A percentile compares a stretch with the other conserved stretches of the same genome.
These are phyloP conservation scores for Hysterangium stoloniferum DNA, from an alignment of 768 basidiomycete genomes.

Conservation along the genomic window DNA sequence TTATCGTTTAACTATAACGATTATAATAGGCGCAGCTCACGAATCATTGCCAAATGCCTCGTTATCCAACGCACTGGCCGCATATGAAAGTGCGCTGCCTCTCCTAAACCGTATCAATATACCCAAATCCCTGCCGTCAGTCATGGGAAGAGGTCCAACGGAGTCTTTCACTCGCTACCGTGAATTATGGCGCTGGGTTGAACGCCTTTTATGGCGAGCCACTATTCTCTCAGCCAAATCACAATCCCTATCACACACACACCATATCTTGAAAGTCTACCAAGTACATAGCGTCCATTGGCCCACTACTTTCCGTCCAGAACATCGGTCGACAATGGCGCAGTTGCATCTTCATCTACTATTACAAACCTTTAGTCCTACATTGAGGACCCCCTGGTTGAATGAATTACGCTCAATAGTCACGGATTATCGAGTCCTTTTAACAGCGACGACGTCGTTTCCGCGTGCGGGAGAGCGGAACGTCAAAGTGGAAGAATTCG, in stretches of 20 bases:
- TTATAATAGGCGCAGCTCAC: constrained; percentile 71
- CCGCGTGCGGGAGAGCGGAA: constrained; percentile 79
- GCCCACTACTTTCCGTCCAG: constrained; percentile 72
- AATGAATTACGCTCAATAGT: constrained; percentile 58
- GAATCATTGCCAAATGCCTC: constrained; percentile 51
- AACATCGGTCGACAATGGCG: constrained; percentile 63
- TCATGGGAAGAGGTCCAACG: constrained; percentile 33
- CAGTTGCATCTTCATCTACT: constrained; percentile 70
- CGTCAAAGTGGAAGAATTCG: constrained; percentile 71
- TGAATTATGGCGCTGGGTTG: constrained; percentile 83
- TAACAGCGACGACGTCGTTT: constrained; percentile 65
- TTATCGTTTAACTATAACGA: constrained; percentile 5
- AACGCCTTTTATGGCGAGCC: constrained; percentile 76
- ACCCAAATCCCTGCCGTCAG: constrained; percentile 22
- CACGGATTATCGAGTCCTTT: constrained; percentile 59
- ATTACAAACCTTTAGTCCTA: constrained; percentile 14
- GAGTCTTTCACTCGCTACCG: constrained; percentile 59
- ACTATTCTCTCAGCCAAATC: constrained; percentile 48
- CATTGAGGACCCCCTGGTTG: constrained; percentile 46
- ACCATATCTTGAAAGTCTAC: constrained; percentile 68
- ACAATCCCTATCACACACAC: constrained; percentile 25
- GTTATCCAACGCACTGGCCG: constrained; percentile 42
- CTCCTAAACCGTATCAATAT: constrained; percentile 47
- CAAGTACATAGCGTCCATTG: constrained; percentile 55
- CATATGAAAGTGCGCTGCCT: constrained; percentile 49